Base-by-base conservation (phyloP, 306 rosid genomes). In the Pterocarpus santalinus region DNA sequence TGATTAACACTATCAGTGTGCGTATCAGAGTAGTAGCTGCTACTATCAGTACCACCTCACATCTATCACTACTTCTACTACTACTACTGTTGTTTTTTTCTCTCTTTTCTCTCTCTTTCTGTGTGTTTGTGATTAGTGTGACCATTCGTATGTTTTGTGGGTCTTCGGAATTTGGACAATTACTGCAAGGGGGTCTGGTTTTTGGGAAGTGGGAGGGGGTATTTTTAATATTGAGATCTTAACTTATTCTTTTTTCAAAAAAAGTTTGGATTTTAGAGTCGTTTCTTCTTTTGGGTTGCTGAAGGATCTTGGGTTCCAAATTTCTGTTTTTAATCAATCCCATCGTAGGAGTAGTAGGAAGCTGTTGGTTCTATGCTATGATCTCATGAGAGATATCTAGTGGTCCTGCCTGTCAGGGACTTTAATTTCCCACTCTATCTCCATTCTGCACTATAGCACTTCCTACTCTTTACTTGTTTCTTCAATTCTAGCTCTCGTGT, bases 111-210 rank as follows among this genome's bases (percentile, higher is more conserved):
- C 79, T 8, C 56, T 80, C 77, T 39, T 58, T 28, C 28, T 38
- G 69, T 65, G 39, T 66, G 58, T 84, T 82, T 85, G 64, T 71
- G 81, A 86, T 83, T 69, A 73, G 73, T 74, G 84, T 82, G 83
- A 52, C 81, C 83, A 81, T 86, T 92, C 85, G 17, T 88, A 83
- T 88, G 90, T 88, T 88, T 17, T 65, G 33, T 80, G 86, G 85
- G 72, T 76, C 81, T 90, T 88, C 76, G 76, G 84, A 88, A 80
- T 84, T 87, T 61, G 67, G 65, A 70, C 74, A 87, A 72, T 84
- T 80, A 68, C 90, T 79, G 76, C 65, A 60, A 39, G 44, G 64
- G 70, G 17, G 14, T 86, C 70, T 80, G 16, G 78, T 71, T 78
- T 89, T 86, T 80, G 86, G 85, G 85, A 88, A 81, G 58, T 83